phyloP scores from a whole-genome alignment of 1,284 basidiomycete genomes.

The Heterobasidion irregulare region DNA sequence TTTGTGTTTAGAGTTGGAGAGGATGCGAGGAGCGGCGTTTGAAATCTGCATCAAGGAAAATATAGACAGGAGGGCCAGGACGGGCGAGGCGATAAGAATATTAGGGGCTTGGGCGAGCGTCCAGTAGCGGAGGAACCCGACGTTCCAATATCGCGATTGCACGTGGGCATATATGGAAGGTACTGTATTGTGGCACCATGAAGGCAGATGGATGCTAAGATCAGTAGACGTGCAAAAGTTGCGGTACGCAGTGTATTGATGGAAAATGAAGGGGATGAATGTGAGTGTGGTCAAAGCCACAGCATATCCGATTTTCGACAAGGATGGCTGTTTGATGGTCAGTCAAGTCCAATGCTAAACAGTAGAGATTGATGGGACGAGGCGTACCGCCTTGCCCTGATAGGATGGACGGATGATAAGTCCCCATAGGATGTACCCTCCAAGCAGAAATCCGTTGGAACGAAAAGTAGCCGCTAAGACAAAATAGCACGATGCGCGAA shows the following conservation, averaged over 20 bases:
- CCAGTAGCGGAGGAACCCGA: slow-evolving; percentile 87
- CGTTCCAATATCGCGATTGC: slow-evolving; percentile 84
- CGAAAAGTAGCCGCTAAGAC: slow-evolving; percentile 63
- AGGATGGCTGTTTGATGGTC: slow-evolving; percentile 21
- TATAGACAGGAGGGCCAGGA: slow-evolving; percentile 45
- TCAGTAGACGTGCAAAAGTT: slow-evolving; percentile 46
- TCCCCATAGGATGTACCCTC: slow-evolving; percentile 72
- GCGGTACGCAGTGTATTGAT: slow-evolving; percentile 61
- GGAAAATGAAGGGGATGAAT: slow-evolving; percentile 58
- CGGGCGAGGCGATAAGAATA: slow-evolving; percentile 74
- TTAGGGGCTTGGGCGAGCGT: slow-evolving; percentile 78
- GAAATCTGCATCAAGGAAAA: slow-evolving; percentile 31
- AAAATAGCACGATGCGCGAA: slow-evolving; percentile 54
- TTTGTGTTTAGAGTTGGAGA: background rate
- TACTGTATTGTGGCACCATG: slow-evolving; percentile 58
- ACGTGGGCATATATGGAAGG: slow-evolving; percentile 82
- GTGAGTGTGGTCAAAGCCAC: slow-evolving; percentile 35
- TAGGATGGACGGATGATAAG: slow-evolving; percentile 47
- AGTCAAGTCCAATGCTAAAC: slow-evolving; percentile 9
- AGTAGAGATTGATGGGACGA: slow-evolving; percentile 1
- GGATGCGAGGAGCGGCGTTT: slow-evolving; percentile 9
- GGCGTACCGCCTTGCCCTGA: slow-evolving; percentile 21
- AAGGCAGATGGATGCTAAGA: background rate
- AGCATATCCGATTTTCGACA: slow-evolving; percentile 23
- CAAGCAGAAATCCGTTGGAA: slow-evolving; percentile 75